Evolutionary conservation across 176 grass and related monocot species (phyloP).

Genomic region (Carex kokanica): DNA sequence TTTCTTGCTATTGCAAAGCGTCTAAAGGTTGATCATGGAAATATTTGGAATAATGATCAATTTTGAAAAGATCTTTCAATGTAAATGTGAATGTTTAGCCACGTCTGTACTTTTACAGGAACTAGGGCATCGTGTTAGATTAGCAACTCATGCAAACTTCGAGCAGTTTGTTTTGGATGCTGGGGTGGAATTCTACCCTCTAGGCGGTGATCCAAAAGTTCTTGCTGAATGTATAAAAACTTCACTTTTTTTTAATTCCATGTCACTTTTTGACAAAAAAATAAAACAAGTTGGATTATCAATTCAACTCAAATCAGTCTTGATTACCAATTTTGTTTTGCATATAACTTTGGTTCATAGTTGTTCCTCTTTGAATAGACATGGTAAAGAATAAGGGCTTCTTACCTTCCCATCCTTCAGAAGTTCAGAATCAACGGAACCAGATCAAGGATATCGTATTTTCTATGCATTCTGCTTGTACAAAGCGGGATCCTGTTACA

Average conservation of each 20-base stretch:
- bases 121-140: conserved; percentile 82
- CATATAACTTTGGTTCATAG: not conserved
- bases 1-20: conserved; percentile 98
- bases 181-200: conserved; percentile 84
- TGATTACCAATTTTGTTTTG: not conserved
- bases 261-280: not conserved
- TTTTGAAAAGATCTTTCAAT: not conserved
- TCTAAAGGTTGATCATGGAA: conserved; percentile 59
- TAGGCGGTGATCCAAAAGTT: conserved; percentile 95
- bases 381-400: conserved; percentile 99
- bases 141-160: conserved; percentile 92
- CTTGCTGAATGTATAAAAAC: conserved; percentile 74
- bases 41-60: not conserved
- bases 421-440: conserved; percentile 86
- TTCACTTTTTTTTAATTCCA: not conserved
- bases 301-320: not conserved
- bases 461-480: conserved; percentile 77
- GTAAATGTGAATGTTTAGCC: not conserved
- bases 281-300: too few relatives aligned
- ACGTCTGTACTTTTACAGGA: conserved; percentile 45
- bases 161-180: conserved; percentile 85
- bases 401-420: conserved; percentile 85
- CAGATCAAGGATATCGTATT: conserved; percentile 95
- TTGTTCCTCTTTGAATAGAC: conserved; percentile 43
- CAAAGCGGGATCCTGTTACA: conserved; percentile 64